phyloP scores from a whole-genome alignment of 305 asterid genomes.

The Solanum hybrid region DNA sequence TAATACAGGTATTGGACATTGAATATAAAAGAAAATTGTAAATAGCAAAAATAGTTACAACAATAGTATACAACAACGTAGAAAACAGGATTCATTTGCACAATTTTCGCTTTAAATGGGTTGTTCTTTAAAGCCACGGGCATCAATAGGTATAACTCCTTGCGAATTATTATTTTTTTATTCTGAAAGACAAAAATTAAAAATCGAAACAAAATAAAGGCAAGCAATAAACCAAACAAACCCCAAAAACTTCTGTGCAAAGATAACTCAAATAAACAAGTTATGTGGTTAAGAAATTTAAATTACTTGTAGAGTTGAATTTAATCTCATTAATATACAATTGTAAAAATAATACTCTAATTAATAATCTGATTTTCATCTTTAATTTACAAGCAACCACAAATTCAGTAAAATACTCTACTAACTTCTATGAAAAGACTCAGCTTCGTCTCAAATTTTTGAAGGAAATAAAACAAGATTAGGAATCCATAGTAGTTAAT shows the following conservation, averaged over 20 bases:
- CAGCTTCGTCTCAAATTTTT: no score
- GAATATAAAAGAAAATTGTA: not conserved
- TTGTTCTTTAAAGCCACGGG: not conserved
- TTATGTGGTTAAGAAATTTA: not conserved
- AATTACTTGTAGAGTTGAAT: not conserved
- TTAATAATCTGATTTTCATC: not conserved
- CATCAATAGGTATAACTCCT: not conserved
- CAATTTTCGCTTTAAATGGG: not conserved
- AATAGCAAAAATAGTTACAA: no score
- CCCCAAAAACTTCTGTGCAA: not conserved
- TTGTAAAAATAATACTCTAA: no score
- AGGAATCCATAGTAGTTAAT: no score
- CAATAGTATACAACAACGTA: no score
- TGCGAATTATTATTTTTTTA: no score
- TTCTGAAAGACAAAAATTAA: no score
- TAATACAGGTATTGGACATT: not conserved
- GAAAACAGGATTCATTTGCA: not conserved
- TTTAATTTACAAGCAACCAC: not conserved
- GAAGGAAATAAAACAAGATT: no score
- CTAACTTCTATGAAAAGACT: no score
- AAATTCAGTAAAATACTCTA: no score
- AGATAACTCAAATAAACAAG: not conserved
- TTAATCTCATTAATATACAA: not conserved
- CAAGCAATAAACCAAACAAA: not conserved
- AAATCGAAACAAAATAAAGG: not conserved